A percentile compares a stretch with the other conserved stretches of the same genome.
Evolutionary conservation across 2,329 filamentous ascomycete species (phyloP).

Genomic region (Penicillium sp.): DNA sequence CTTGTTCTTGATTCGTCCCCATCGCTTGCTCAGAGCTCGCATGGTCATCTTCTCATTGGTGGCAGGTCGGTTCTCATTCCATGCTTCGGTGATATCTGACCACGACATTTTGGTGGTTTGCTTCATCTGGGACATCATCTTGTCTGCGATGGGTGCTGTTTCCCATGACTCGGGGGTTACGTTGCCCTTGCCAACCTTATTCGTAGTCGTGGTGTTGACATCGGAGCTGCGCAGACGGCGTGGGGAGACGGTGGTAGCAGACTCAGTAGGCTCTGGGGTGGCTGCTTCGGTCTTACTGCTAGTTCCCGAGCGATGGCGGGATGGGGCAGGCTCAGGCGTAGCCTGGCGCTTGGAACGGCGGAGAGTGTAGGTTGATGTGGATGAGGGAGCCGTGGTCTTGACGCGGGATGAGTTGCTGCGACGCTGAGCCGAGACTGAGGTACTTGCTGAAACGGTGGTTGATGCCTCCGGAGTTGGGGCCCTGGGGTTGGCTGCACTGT

Average conservation of each 20-base stretch:
- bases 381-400: background rate
- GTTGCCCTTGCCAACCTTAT: background rate
- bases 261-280: background rate
- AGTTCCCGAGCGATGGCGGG: background rate
- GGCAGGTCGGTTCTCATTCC: background rate
- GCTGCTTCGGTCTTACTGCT: background rate
- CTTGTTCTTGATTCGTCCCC: background rate
- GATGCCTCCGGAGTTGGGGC: background rate
- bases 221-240: background rate
- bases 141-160: background rate
- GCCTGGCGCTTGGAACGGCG: background rate
- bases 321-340: no score
- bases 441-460: background rate
- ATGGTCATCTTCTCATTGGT: background rate
- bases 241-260: background rate
- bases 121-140: slow-evolving; percentile 1
- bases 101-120: background rate
- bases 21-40: background rate
- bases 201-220: background rate
- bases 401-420: background rate
- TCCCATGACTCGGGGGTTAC: background rate
- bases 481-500: background rate
- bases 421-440: background rate
- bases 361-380: background rate
- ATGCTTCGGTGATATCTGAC: background rate